Evolutionary conservation across 2,329 filamentous ascomycete species (phyloP).

Genomic region (Penicillium sp.): DNA sequence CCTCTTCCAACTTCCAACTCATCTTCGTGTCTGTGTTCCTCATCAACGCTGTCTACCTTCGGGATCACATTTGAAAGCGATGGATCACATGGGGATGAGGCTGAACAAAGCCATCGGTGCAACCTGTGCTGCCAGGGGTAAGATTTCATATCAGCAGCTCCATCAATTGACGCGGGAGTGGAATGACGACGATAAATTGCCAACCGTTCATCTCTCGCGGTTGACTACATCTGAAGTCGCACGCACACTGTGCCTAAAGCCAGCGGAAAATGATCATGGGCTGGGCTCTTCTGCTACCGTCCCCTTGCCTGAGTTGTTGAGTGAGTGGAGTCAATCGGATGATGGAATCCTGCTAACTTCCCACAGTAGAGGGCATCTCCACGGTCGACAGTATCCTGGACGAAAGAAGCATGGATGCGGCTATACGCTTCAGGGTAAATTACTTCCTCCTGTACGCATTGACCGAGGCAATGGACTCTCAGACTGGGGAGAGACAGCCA

Average conservation of each 20-base stretch:
- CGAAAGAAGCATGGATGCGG: no score
- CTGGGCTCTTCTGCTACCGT: not conserved
- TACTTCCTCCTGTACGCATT: no score
- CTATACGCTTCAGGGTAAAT: no score
- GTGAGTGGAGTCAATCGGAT: not conserved
- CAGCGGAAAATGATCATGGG: not conserved
- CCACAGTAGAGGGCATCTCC: not conserved
- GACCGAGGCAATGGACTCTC: no score
- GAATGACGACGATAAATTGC: not conserved
- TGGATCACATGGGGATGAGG: not conserved
- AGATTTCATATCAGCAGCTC: not conserved
- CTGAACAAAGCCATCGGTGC: constrained; percentile 1
- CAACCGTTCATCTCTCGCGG: not conserved
- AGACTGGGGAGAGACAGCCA: no score
- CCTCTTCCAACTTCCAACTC: no score
- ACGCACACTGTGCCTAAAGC: not conserved
- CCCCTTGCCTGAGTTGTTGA: not conserved
- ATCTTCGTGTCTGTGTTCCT: no score
- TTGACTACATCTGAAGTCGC: constrained; percentile 1
- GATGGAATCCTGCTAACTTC: not conserved
- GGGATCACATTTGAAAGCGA: no score
- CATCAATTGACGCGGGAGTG: not conserved
- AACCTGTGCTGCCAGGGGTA: not conserved
- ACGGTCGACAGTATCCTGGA: not conserved
- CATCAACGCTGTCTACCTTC: no score